Base-by-base conservation (phyloP, 352 stramenopile genomes). In the Pythium angustatum region DNA sequence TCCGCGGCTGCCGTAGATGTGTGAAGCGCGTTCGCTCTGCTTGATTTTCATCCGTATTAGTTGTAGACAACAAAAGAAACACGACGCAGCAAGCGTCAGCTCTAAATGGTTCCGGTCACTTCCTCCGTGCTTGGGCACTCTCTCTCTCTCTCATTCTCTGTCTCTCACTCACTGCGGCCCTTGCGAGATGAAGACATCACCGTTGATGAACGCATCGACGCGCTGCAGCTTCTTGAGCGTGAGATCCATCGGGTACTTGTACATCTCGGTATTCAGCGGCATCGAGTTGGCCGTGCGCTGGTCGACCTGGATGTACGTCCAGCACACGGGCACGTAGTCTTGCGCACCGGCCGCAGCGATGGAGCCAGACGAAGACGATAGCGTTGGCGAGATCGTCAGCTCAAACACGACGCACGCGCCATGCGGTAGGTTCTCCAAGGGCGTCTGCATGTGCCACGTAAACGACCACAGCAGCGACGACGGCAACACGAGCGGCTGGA, bases 381-480 rank as follows among this genome's bases (percentile, higher is more conserved):
- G 63, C 19, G 66, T 64, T 3, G 77, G 77, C 12, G 77, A 78
- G 34, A 83, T 75, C 26, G 68, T 72, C 30, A 94, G 72, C 68
- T 93, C 83, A 22, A 93, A 70, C 0, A 92, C 79, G 33, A 94
- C 76, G 26, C 79, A 90, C 9, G 82, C 79, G 36, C 81, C 81
- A 43, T 90, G 78, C 0, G 83, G 79, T n/a, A 97, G 68, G 55
- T 96, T 96, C 72, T 97, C 90, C 12, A 98, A 58, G n/a, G 91
- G 88, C 0, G 88, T 97, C 60, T 97, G 88, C 91, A 97, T 97
- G 68, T 97, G 85, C 91, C 91, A 98, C 26, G 89, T 97, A 60
- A 93, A 89, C 12, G 84, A 78, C 85, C 91, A 98, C 30, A 91
- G 62, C 9, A 96, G 70, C 26, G 77, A 72, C 21, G 78, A 78